phyloP scores from a whole-genome alignment of 1,284 basidiomycete species.

The Cutaneotrichosporon sp. region DNA sequence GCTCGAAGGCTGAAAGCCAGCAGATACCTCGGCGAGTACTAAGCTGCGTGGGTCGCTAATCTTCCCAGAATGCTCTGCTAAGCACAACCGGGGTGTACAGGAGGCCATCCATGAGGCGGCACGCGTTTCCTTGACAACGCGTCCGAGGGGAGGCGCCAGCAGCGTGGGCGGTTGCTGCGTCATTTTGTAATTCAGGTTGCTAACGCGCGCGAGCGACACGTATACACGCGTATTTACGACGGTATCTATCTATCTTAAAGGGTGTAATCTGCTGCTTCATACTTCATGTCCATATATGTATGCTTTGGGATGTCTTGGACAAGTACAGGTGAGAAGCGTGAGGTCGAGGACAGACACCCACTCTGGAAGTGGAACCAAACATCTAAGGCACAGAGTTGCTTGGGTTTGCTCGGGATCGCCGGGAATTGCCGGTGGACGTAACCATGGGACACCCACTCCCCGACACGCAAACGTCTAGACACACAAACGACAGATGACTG shows the following conservation, averaged over 20 bases:
- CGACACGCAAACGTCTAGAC: too few species aligned
- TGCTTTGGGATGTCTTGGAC: too few species aligned
- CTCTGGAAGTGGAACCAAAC: too few species aligned
- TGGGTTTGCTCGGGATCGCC: too few species aligned
- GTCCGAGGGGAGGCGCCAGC: neutral
- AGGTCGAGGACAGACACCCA: too few species aligned
- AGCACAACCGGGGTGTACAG: conserved; percentile 85
- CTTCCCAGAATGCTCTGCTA: conserved; percentile 81
- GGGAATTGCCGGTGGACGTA: too few species aligned
- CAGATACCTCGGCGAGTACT: conserved; percentile 74
- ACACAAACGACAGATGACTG: too few species aligned
- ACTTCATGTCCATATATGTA: too few species aligned
- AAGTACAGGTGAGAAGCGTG: too few species aligned
- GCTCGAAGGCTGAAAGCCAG: conserved; percentile 86
- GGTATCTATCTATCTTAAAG: neutral
- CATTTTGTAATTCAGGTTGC: conserved; percentile 1
- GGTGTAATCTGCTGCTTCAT: too few species aligned
- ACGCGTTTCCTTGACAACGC: conserved; percentile 62
- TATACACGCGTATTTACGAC: neutral
- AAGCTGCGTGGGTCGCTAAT: neutral
- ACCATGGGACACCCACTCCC: too few species aligned
- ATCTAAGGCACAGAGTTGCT: too few species aligned
- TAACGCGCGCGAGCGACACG: neutral
- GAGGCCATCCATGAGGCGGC: conserved; percentile 90
- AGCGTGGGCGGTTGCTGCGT: neutral